Percentiles rank a stretch among this genome's conserved stretches.
Conservation (phyloP, 768 basidiomycete species). For the Phlebiopsis gigantea region DNA sequence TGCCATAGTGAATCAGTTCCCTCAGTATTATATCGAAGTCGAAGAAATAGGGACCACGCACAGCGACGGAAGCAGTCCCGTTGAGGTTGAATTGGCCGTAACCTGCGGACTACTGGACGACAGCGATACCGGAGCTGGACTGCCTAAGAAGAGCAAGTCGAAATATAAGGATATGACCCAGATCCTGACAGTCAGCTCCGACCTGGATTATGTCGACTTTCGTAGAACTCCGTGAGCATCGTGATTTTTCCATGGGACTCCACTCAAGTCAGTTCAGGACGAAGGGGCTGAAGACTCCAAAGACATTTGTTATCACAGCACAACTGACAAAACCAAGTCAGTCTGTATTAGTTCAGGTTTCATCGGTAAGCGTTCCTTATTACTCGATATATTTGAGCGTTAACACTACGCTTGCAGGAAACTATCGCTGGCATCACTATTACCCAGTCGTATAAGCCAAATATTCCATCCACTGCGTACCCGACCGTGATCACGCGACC, state of each 20-base stretch:
- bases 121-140: constrained; percentile 15
- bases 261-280: constrained; percentile 42
- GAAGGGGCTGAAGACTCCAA: constrained; percentile 53
- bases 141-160: constrained; percentile 39
- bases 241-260: not conserved
- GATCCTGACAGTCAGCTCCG: constrained; percentile 72
- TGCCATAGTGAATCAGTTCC: constrained; percentile 54
- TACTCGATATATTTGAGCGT: constrained; percentile 9
- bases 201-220: constrained; percentile 71
- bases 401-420: constrained; percentile 45
- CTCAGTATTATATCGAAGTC: constrained; percentile 53
- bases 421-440: constrained; percentile 62
- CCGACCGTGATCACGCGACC: constrained; percentile 72
- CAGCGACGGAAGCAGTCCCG: constrained; percentile 43
- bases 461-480: constrained; percentile 46
- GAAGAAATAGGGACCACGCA: constrained; percentile 38
- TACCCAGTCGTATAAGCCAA: constrained; percentile 51
- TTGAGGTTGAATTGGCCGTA: constrained; percentile 52
- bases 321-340: constrained; percentile 75
- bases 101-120: constrained; percentile 47
- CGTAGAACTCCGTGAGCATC: constrained; percentile 65
- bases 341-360: constrained; percentile 49
- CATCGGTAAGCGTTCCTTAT: constrained; percentile 45
- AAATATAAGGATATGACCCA: constrained; percentile 59
- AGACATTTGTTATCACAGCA: constrained; percentile 55